Evolutionary conservation across 2,329 filamentous ascomycete species (phyloP), one percentile per base, ranked within the genome.

Genomic region (Graphiopsis chlorocephala): DNA sequence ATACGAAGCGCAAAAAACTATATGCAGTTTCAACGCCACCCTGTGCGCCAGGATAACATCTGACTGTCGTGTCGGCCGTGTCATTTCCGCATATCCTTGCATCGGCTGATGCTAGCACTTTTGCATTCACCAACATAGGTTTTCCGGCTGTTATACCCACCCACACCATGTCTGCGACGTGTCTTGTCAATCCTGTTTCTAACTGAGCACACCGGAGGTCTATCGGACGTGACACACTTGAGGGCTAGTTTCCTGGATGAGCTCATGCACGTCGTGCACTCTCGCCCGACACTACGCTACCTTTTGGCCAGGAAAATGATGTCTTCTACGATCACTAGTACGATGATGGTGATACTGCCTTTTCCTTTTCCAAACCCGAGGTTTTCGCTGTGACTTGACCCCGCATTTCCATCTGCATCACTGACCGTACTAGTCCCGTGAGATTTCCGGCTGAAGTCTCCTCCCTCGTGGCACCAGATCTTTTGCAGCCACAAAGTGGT

Each of bases 131-230:
- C 50, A 28, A 53, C 29, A 31, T 53, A 20, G 33, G 55, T 42
- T 61, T 53, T 35, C 31, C 60, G 60, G 48, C 60, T 62, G 48
- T 55, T 62, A 62, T 62, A 62, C 60, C 60, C 60, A 62, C 48
- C 60, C 60, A 62, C 60, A 62, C 60, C 45, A 28, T 45, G 55
- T 45, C 35, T 58, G 55, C 58, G 28, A 61, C 58, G 20, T 29
- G 29, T 53, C 50, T 53, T 31, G 26, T 29, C 50, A 29, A 12
- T 53, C 50, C 17, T 20, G 50, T 53, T 53, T 53, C 50, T 26
- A 53, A 28, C n/a, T 53, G 50, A 29, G 50, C 50, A 17, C 29
- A 11, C 12, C 26, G 50, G 50, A 29, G 29, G 26, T 12, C 26
- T 17, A n/a, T 29, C 50, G 28, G 50, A 53, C 29, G 50, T 53